Conservation (phyloP, 2,329 filamentous ascomycete species). For the Nannizziopsis barbatae region DNA sequence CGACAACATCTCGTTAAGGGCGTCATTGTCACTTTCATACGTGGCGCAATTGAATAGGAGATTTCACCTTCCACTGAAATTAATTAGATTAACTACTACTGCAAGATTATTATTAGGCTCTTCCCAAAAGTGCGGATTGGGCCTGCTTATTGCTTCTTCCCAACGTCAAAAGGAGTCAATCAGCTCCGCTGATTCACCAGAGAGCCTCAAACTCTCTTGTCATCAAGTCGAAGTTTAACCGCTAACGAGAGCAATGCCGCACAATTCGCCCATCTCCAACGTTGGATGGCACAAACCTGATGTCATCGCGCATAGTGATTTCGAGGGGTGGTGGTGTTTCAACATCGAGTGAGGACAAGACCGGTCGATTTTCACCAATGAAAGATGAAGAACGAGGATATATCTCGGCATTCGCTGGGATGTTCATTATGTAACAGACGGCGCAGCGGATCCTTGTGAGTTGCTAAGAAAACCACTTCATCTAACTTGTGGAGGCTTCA, state of each 20-base stretch:
- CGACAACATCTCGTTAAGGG: not conserved
- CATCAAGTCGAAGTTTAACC: not conserved
- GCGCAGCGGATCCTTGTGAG: not conserved
- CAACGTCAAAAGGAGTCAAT: not conserved
- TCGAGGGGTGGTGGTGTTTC: not conserved
- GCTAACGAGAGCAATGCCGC: too few species aligned
- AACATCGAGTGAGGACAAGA: not conserved
- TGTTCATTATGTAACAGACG: not conserved
- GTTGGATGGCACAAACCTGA: not conserved
- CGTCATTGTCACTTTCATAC: not conserved
- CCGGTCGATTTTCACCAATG: not conserved
- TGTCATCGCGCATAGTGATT: conserved; percentile 1
- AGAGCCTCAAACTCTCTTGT: not conserved
- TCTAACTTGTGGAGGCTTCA: not conserved
- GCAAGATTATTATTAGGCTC: too few species aligned
- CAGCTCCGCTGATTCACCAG: not conserved
- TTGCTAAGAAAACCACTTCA: not conserved
- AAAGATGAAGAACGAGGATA: not conserved
- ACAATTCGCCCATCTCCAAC: not conserved
- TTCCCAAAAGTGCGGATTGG: too few species aligned
- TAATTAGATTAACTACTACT: too few species aligned
- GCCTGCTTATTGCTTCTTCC: conserved; percentile 1
- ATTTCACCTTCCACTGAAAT: not conserved
- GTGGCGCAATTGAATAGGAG: conserved; percentile 3
- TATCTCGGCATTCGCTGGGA: not conserved